A percentile compares a stretch with the other conserved stretches of the same genome.
Evolutionary conservation across 2,329 filamentous ascomycete genomes (phyloP).

Genomic region (Colletotrichum shisoi): DNA sequence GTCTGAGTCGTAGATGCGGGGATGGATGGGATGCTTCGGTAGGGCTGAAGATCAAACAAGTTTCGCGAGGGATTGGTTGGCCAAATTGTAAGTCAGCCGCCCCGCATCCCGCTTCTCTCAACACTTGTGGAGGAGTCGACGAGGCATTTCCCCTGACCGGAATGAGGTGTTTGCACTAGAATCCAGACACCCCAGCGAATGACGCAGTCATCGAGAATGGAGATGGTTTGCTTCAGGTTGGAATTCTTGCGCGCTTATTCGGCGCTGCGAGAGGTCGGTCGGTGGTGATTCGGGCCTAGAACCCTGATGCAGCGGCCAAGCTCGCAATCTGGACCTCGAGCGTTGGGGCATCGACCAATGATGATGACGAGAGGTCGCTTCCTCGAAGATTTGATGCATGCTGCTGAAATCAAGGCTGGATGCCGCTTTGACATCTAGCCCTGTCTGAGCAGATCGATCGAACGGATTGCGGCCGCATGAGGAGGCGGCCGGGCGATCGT

Average conservation of each 20-base stretch:
- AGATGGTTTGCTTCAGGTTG: neutral
- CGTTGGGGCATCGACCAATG: conserved; percentile 10
- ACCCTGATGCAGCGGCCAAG: conserved; percentile 11
- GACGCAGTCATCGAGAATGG: conserved; percentile 16
- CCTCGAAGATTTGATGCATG: neutral
- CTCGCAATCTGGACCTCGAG: neutral
- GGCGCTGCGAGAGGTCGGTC: conserved; percentile 1
- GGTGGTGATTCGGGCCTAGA: conserved; percentile 1
- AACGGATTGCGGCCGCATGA: conserved; percentile 14
- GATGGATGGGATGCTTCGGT: conserved; percentile 9
- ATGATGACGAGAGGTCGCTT: neutral
- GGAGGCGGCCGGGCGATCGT: conserved; percentile 21
- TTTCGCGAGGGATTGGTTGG: neutral
- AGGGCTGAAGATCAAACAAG: conserved; percentile 24
- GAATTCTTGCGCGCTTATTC: conserved; percentile 1
- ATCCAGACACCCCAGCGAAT: neutral
- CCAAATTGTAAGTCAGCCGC: conserved; percentile 11
- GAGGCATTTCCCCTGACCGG: neutral
- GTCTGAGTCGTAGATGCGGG: conserved; percentile 17
- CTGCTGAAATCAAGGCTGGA: conserved; percentile 33
- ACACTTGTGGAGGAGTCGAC: neutral
- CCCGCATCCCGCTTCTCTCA: conserved; percentile 9
- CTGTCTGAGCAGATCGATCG: conserved; percentile 25
- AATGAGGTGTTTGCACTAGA: neutral
- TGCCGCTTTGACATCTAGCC: conserved; percentile 14